A percentile compares a stretch with the other conserved stretches of the same genome.
phyloP scores from a whole-genome alignment of 106 monocot genomes.

The Alisma plantagoaquatica region DNA sequence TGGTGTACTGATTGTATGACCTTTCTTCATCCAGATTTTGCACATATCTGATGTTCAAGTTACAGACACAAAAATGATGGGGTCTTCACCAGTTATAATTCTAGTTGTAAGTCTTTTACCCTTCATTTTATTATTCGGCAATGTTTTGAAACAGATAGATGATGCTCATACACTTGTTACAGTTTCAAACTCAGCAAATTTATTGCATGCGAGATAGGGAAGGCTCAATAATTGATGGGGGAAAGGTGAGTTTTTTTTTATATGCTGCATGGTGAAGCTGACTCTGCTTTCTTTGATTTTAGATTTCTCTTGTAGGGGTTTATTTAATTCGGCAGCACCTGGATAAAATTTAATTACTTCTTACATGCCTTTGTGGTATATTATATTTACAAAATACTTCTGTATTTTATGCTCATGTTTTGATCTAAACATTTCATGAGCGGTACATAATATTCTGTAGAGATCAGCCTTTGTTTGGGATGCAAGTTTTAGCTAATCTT shows the following conservation, averaged over 20 bases:
- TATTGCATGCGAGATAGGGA: constrained; percentile 77
- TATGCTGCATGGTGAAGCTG: no score
- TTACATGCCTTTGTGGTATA: no score
- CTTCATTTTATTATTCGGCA: not conserved
- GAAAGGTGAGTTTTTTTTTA: constrained; percentile 63
- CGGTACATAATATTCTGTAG: no score
- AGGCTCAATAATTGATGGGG: constrained; percentile 77
- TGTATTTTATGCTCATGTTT: no score
- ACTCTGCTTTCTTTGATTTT: not conserved
- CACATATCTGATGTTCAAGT: constrained; percentile 95
- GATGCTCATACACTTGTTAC: not conserved
- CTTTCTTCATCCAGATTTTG: constrained; percentile 54
- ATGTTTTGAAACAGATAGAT: not conserved
- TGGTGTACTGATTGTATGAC: no score
- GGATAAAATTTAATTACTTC: no score
- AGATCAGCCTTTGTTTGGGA: no score
- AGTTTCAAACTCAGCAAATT: constrained; percentile 99
- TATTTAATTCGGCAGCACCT: no score
- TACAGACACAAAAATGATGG: constrained; percentile 96
- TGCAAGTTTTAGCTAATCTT: no score
- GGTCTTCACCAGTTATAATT: constrained; percentile 80
- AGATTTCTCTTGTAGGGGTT: no score
- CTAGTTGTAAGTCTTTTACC: constrained; percentile 42
- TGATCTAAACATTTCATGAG: no score
- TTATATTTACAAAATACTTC: no score